These are phyloP conservation scores for Madurella mycetomatis DNA, from an alignment of 2,329 filamentous ascomycete species.

Conservation along the genomic window DNA sequence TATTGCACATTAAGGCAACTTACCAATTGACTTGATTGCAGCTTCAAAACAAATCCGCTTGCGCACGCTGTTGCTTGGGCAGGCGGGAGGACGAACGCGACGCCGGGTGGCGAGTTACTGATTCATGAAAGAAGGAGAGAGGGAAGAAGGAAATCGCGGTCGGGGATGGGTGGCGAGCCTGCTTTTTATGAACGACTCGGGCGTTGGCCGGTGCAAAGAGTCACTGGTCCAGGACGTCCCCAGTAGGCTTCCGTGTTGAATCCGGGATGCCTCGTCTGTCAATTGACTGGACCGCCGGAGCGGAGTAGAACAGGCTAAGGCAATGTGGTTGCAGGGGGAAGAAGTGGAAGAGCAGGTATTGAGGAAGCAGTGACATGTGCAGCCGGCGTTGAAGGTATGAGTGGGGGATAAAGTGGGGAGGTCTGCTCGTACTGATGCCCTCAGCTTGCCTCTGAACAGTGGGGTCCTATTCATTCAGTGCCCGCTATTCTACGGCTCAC, in stretches of 20 bases:
- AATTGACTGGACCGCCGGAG: slow-evolving; percentile 21
- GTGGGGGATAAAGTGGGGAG: background rate
- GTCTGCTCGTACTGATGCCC: background rate
- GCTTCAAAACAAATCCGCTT: slow-evolving; percentile 15
- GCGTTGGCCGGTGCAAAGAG: slow-evolving; percentile 9
- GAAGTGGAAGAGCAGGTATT: slow-evolving; percentile 7
- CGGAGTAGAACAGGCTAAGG: slow-evolving; percentile 20
- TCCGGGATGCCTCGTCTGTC: slow-evolving; percentile 20
- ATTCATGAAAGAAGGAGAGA: slow-evolving; percentile 29
- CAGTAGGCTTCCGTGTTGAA: slow-evolving; percentile 11
- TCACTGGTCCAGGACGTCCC: slow-evolving; percentile 11
- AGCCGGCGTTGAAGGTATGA: slow-evolving; percentile 6
- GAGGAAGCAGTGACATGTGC: slow-evolving; percentile 15
- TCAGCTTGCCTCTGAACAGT: background rate
- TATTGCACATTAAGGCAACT: slow-evolving; percentile 5
- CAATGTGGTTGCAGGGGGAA: slow-evolving; percentile 13
- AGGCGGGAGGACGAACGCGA: slow-evolving; percentile 11
- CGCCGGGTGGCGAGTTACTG: slow-evolving; percentile 21
- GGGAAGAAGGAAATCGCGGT: slow-evolving; percentile 24
- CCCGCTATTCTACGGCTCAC: background rate
- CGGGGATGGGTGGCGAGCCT: slow-evolving; percentile 30
- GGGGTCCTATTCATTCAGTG: slow-evolving; percentile 8
- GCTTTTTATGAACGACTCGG: slow-evolving; percentile 34
- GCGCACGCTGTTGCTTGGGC: slow-evolving; percentile 12
- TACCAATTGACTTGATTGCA: slow-evolving; percentile 19